Evolutionary conservation across 169 alveolate species (phyloP), one percentile per base, ranked within the genome.

Genomic region (Eimeria zaria): DNA sequence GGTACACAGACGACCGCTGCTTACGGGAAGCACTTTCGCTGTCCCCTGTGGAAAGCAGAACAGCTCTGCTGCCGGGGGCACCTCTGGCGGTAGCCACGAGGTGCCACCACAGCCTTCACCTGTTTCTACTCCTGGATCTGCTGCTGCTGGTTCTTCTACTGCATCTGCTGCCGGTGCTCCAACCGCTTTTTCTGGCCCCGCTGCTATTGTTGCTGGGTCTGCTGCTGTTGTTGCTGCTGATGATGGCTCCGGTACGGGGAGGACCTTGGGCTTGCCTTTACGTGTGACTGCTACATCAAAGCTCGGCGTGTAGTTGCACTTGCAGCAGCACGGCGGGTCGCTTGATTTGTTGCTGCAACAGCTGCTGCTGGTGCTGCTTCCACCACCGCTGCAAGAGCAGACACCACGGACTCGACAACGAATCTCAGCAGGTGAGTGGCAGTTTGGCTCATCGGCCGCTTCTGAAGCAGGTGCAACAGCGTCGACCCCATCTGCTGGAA

Each of bases 1-100:
- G 55, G 91, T 55, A 44, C 91, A 83, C 12, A 83, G 76, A 55
- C 91, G 55, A 55, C 91, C 91, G 76, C 91, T 83, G 53, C 76
- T 83, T 18, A 58, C 55, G 16, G 91, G 91, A 33, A 83, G 91
- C 91, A 83, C 76, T 16, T 83, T 53, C 91, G 74, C 91, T 48
- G 53, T 53, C 46, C 91, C 91, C 55, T 83, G n/a, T 48, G 91
- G 91, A 33, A 83, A 83, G 33, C 91, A 83, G 74, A 83, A 83
- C 27, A 83, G 53, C 51, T 83, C 91, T 55, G 74, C 91, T 33
- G 91, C 91, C 3, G 91, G 91, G 36, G 91, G 91, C 24, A 83
- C 91, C 91, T 83, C 91, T 33, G 91, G 91, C 67, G 91, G 91
- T 7, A 83, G 91, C 71, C 91, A 58, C 74, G 91, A 83, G 46